Percentiles rank a stretch among this genome's conserved stretches.
These are phyloP conservation scores for Ogataea paradorogensis DNA, from an alignment of 805 yeast genomes.

Conservation along the genomic window DNA sequence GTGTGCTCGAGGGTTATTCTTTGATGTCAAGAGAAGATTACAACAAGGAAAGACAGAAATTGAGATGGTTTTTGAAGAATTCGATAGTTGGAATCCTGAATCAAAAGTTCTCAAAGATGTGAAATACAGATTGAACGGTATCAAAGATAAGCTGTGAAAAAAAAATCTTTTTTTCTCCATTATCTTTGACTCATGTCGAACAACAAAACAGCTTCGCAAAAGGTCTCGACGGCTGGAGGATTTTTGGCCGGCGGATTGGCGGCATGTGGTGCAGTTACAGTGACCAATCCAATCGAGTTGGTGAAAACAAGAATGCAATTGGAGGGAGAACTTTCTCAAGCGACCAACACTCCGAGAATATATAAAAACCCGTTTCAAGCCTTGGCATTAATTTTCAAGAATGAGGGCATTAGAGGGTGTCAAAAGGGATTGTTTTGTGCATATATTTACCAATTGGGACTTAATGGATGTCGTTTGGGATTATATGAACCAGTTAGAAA, in stretches of 20 bases:
- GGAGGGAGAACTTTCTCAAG: constrained; percentile 81
- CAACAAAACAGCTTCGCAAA: constrained; percentile 50
- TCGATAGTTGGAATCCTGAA: constrained; percentile 85
- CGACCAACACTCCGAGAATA: constrained; percentile 44
- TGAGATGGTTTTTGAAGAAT: constrained; percentile 59
- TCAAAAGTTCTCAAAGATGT: constrained; percentile 78
- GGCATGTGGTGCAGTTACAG: constrained; percentile 96
- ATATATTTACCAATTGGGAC: constrained; percentile 82
- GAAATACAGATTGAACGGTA: constrained; percentile 51
- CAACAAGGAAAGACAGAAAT: constrained; percentile 56
- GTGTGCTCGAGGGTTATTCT: constrained; percentile 82
- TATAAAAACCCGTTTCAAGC: constrained; percentile 90
- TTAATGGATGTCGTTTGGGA: constrained; percentile 94
- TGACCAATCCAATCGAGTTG: constrained; percentile 93
- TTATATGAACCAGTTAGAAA: constrained; percentile 86
- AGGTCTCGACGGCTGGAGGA: constrained; percentile 68
- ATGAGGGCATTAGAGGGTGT: constrained; percentile 84
- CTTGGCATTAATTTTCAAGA: constrained; percentile 59
- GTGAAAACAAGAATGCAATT: constrained; percentile 95
- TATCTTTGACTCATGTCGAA: constrained; percentile 10
- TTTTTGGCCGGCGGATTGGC: constrained; percentile 90
- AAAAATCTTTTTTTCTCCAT: neutral
- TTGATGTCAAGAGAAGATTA: constrained; percentile 40
- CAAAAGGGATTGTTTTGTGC: constrained; percentile 92
- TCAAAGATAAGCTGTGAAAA: constrained; percentile 29